Percentiles rank a stretch among this genome's conserved stretches.
These are phyloP conservation scores for Yamadazyma siamensis DNA, from an alignment of 1,139 yeast species.

Conservation along the genomic window DNA sequence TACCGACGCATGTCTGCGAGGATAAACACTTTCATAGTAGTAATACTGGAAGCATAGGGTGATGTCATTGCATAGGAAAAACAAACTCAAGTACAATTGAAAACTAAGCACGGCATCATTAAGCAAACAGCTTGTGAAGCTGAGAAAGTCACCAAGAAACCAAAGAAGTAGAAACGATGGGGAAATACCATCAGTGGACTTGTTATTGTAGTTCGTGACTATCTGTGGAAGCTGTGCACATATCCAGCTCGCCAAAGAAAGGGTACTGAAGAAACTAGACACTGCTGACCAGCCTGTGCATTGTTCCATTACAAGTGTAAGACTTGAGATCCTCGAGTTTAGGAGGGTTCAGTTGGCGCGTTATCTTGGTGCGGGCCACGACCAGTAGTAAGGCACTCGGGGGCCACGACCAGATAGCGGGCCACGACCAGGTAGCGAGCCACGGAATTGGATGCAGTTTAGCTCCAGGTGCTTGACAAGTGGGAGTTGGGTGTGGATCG, in stretches of 20 bases:
- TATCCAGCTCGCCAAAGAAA: slow-evolving; percentile 57
- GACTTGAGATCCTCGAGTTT: too few species aligned
- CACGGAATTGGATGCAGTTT: too few species aligned
- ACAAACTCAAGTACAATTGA: slow-evolving; percentile 70
- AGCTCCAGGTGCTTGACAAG: too few species aligned
- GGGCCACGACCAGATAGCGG: too few species aligned
- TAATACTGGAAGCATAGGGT: slow-evolving; percentile 73
- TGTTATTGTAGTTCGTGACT: slow-evolving; percentile 64
- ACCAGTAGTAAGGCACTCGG: too few species aligned
- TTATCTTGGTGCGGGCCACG: too few species aligned
- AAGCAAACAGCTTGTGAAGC: slow-evolving; percentile 74
- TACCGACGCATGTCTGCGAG: slow-evolving; percentile 13
- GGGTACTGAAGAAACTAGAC: slow-evolving; percentile 30
- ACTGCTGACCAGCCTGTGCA: slow-evolving; percentile 10
- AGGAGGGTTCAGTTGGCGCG: too few species aligned
- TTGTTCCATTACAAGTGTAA: slow-evolving; percentile 4
- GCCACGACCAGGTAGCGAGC: too few species aligned
- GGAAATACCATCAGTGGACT: slow-evolving; percentile 86
- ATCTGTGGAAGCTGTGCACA: slow-evolving; percentile 91
- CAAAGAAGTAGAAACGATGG: slow-evolving; percentile 72
- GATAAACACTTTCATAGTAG: slow-evolving; percentile 54
- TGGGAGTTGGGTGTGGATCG: too few species aligned
- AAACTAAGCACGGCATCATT: slow-evolving; percentile 71
- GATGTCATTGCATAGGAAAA: slow-evolving; percentile 71
- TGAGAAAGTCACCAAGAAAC: slow-evolving; percentile 82